Percentiles rank a stretch among this genome's conserved stretches.
phyloP scores from a whole-genome alignment of 371 early-diverging fungal species.

The Rhizomucor miehei region DNA sequence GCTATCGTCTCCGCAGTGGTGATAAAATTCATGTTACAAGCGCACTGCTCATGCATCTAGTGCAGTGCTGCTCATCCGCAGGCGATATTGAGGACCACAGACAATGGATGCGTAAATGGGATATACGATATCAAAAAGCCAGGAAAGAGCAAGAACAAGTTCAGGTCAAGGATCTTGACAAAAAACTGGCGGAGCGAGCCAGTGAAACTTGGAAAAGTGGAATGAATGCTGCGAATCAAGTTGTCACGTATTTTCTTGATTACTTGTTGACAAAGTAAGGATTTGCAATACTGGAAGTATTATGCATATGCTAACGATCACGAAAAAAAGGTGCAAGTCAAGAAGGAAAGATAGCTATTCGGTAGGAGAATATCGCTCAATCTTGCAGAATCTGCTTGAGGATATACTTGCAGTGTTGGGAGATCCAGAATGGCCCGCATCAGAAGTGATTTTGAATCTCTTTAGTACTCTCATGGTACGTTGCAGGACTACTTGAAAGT shows the following conservation, averaged over 20 bases:
- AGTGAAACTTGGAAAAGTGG: constrained; percentile 32
- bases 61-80: constrained; percentile 65
- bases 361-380: constrained; percentile 71
- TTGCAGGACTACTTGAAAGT: background rate
- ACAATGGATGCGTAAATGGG: constrained; percentile 35
- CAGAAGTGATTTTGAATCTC: constrained; percentile 45
- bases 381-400: constrained; percentile 68
- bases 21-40: constrained; percentile 72
- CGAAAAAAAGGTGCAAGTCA: constrained; percentile 52
- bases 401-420: constrained; percentile 73
- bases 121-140: constrained; percentile 25
- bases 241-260: constrained; percentile 60
- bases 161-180: constrained; percentile 17
- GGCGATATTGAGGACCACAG: constrained; percentile 18
- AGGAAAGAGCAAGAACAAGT: constrained; percentile 24
- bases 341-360: constrained; percentile 39
- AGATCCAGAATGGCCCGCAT: constrained; percentile 92
- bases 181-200: constrained; percentile 17
- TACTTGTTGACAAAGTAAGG: constrained; percentile 60
- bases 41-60: constrained; percentile 77
- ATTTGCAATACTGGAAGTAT: background rate
- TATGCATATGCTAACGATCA: constrained; percentile 1
- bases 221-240: constrained; percentile 58
- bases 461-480: constrained; percentile 7
- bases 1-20: constrained; percentile 63